Evolutionary conservation across 768 basidiomycete species (phyloP).

Genomic region (Butyriboletus loyo): DNA sequence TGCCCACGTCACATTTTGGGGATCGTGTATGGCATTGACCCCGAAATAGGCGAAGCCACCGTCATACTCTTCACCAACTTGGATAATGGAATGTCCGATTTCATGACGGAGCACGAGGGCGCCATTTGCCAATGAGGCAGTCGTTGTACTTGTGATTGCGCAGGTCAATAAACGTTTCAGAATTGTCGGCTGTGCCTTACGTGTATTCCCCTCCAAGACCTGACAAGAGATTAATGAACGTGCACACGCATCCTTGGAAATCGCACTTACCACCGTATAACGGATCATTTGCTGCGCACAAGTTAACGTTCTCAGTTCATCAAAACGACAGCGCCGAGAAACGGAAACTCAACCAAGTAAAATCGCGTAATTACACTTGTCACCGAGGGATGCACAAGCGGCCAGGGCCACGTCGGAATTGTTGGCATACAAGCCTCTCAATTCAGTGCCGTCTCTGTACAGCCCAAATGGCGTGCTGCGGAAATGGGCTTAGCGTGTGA

Average conservation of each 20-base stretch:
- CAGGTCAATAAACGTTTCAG: not conserved
- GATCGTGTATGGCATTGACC: conserved; percentile 53
- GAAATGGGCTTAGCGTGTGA: conserved; percentile 4
- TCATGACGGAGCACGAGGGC: conserved; percentile 76
- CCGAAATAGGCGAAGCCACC: conserved; percentile 75
- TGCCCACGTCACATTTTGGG: conserved; percentile 53
- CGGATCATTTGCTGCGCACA: conserved; percentile 66
- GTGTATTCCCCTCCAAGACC: conserved; percentile 78
- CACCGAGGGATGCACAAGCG: conserved; percentile 63
- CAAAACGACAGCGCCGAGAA: not conserved
- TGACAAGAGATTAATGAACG: conserved; percentile 21
- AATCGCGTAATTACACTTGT: conserved; percentile 73
- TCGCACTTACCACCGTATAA: conserved; percentile 62
- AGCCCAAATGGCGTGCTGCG: conserved; percentile 70
- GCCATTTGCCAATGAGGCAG: conserved; percentile 70
- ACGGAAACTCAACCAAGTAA: conserved; percentile 51
- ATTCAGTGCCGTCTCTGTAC: conserved; percentile 75
- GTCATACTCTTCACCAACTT: conserved; percentile 82
- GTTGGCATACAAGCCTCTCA: conserved; percentile 68
- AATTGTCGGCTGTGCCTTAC: conserved; percentile 41
- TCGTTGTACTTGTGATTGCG: conserved; percentile 53
- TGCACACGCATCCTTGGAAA: not conserved
- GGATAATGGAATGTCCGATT: conserved; percentile 76
- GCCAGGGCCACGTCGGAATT: conserved; percentile 63
- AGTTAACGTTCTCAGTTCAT: conserved; percentile 2